phyloP scores from a whole-genome alignment of 768 basidiomycete genomes.

The Serpula lacrymans region DNA sequence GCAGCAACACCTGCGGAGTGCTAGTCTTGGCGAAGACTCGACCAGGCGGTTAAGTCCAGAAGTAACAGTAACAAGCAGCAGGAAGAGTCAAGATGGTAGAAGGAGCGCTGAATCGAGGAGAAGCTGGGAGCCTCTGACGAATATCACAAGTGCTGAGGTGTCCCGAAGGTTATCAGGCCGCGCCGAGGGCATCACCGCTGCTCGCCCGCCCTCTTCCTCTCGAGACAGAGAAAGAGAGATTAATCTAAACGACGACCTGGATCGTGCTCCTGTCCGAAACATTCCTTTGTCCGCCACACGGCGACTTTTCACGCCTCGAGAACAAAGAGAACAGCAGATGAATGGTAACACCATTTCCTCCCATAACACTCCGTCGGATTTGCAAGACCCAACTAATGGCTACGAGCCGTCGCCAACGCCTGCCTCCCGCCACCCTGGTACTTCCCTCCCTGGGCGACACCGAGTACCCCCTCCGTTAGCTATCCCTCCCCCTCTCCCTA shows the following conservation, averaged over 20 bases:
- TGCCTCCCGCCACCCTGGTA: slow-evolving; percentile 27
- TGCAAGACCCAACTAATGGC: slow-evolving; percentile 27
- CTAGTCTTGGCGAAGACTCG: slow-evolving; percentile 53
- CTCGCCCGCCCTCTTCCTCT: slow-evolving; percentile 21
- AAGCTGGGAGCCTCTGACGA: slow-evolving; percentile 39
- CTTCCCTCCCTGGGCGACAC: slow-evolving; percentile 37
- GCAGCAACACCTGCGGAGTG: slow-evolving; percentile 45
- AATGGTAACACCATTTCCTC: slow-evolving; percentile 6
- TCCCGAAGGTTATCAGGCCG: slow-evolving; percentile 24
- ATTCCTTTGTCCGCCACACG: slow-evolving; percentile 37
- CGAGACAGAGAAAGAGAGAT: slow-evolving; percentile 21
- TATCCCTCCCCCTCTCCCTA: slow-evolving; percentile 57
- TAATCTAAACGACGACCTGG: slow-evolving; percentile 15
- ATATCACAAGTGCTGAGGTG: slow-evolving; percentile 18
- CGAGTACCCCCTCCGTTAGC: slow-evolving; percentile 46
- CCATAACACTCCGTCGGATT: slow-evolving; percentile 20
- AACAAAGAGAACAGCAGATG: slow-evolving; percentile 45
- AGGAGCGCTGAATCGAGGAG: slow-evolving; percentile 47
- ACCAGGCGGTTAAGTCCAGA: slow-evolving; percentile 33
- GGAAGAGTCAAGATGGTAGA: slow-evolving; percentile 54
- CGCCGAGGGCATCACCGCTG: slow-evolving; percentile 14
- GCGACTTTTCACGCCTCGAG: slow-evolving; percentile 55
- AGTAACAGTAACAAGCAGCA: slow-evolving; percentile 34
- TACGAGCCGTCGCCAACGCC: slow-evolving; percentile 49
- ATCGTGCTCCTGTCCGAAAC: slow-evolving; percentile 20